Conservation (phyloP, 164 flowering plant species). For the Platanus orientalis region DNA sequence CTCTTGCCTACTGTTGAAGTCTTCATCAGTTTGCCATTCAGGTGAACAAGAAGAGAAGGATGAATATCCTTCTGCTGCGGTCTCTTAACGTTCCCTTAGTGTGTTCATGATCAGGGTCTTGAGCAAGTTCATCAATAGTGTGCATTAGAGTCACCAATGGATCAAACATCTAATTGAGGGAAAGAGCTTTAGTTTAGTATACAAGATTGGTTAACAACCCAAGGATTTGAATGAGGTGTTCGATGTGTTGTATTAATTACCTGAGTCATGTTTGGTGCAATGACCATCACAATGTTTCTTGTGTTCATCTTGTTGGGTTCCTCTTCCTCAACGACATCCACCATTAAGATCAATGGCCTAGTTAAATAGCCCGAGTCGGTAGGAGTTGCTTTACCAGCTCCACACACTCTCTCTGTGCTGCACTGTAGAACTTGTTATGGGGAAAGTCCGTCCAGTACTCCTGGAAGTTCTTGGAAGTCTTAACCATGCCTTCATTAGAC, state of each 20-base stretch:
- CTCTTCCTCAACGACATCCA: conserved; percentile 93
- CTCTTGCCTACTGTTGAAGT: conserved; percentile 58
- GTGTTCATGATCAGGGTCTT: conserved; percentile 75
- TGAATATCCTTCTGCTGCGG: conserved; percentile 50
- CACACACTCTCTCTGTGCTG: conserved; percentile 63
- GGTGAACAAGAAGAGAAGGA: conserved; percentile 63
- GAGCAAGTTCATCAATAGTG: conserved; percentile 92
- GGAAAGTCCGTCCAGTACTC: conserved; percentile 90
- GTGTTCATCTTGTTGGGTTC: conserved; percentile 93
- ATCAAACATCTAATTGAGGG: conserved; percentile 76
- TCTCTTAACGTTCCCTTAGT: conserved; percentile 70
- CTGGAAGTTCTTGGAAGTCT: conserved; percentile 93
- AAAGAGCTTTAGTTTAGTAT: not conserved
- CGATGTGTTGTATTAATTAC: conserved; percentile 23
- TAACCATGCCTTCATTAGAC: conserved; percentile 96
- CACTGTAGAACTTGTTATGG: conserved; percentile 88
- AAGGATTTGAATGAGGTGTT: not conserved
- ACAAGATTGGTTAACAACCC: not conserved
- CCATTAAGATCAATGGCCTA: conserved; percentile 98
- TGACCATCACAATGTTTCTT: conserved; percentile 89
- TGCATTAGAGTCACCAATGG: conserved; percentile 97
- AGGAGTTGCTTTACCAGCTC: conserved; percentile 71
- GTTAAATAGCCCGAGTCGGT: conserved; percentile 69
- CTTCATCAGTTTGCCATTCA: conserved; percentile 42
- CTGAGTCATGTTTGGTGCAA: conserved; percentile 98